Percentiles rank a stretch among this genome's conserved stretches.
Conservation (phyloP, 2,329 filamentous ascomycete species). For the Rutstroemia sydowiana region DNA sequence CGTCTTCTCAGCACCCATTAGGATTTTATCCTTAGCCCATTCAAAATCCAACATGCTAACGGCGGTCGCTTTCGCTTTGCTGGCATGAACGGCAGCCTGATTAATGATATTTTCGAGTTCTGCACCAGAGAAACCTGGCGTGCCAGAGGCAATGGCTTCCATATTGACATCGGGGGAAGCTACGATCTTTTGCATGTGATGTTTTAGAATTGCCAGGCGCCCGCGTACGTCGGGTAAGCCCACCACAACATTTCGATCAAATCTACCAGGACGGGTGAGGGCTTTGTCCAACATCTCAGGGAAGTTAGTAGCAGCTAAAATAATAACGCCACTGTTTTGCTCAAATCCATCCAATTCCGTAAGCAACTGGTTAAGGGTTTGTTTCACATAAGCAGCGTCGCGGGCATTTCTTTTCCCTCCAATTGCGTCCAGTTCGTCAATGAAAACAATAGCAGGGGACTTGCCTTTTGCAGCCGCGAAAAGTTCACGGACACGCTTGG, state of each 20-base stretch:
- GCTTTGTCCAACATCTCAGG: constrained; percentile 93
- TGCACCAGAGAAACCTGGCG: constrained; percentile 92
- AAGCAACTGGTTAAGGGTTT: constrained; percentile 96
- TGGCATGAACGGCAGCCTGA: constrained; percentile 60
- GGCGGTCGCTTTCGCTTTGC: constrained; percentile 48
- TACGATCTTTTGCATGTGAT: constrained; percentile 90
- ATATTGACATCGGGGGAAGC: constrained; percentile 85
- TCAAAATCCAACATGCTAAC: constrained; percentile 92
- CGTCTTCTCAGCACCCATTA: constrained; percentile 95
- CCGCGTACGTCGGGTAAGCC: constrained; percentile 96
- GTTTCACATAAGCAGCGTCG: constrained; percentile 91
- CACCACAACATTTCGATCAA: constrained; percentile 93
- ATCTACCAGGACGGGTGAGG: constrained; percentile 91
- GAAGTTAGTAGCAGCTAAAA: constrained; percentile 92
- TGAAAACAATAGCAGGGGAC: constrained; percentile 95
- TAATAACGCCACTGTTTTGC: constrained; percentile 90
- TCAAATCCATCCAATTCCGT: constrained; percentile 99
- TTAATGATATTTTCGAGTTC: constrained; percentile 99
- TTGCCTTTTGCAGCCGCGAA: constrained; percentile 95
- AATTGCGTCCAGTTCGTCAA: constrained; percentile 98
- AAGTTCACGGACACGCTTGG: constrained; percentile 87
- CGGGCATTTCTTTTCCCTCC: constrained; percentile 90
- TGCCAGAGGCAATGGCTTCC: constrained; percentile 80
- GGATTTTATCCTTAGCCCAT: constrained; percentile 92
- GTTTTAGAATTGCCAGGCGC: constrained; percentile 89